These are phyloP conservation scores for Mycena indigotica DNA, from an alignment of 768 basidiomycete species.

Conservation along the genomic window DNA sequence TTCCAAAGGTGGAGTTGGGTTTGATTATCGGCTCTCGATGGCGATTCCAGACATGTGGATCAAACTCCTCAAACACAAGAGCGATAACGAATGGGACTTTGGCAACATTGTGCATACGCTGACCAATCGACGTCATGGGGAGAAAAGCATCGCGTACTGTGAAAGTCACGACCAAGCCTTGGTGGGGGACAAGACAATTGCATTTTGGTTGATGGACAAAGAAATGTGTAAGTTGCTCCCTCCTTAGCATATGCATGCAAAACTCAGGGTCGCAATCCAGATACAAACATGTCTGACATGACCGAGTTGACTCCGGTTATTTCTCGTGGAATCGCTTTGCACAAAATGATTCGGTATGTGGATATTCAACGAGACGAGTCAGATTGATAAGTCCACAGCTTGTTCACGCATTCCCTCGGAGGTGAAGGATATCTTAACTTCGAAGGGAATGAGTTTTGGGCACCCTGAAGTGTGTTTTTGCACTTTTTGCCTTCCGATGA, in stretches of 20 bases:
- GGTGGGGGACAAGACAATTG: slow-evolving; percentile 97
- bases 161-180: slow-evolving; percentile 98
- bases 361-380: neutral
- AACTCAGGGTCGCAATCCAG: slow-evolving; percentile 38
- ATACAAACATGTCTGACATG: slow-evolving; percentile 93
- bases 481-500: neutral
- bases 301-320: slow-evolving; percentile 81
- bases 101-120: slow-evolving; percentile 85
- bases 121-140: slow-evolving; percentile 84
- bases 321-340: slow-evolving; percentile 86
- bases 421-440: slow-evolving; percentile 99
- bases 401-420: slow-evolving; percentile 89
- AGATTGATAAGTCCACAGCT: slow-evolving; percentile 43
- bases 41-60: slow-evolving; percentile 99
- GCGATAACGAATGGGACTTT: slow-evolving; percentile 88
- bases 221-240: slow-evolving; percentile 86
- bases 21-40: slow-evolving; percentile 98
- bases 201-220: slow-evolving; percentile 99
- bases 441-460: slow-evolving; percentile 97
- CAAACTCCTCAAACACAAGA: slow-evolving; percentile 91
- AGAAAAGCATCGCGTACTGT: slow-evolving; percentile 90
- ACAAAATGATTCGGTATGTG: slow-evolving; percentile 94
- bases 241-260: no score
- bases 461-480: slow-evolving; percentile 81
- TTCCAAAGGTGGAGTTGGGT: slow-evolving; percentile 85